Evolutionary conservation across 2,329 filamentous ascomycete genomes (phyloP).

Genomic region (Calycina marina): DNA sequence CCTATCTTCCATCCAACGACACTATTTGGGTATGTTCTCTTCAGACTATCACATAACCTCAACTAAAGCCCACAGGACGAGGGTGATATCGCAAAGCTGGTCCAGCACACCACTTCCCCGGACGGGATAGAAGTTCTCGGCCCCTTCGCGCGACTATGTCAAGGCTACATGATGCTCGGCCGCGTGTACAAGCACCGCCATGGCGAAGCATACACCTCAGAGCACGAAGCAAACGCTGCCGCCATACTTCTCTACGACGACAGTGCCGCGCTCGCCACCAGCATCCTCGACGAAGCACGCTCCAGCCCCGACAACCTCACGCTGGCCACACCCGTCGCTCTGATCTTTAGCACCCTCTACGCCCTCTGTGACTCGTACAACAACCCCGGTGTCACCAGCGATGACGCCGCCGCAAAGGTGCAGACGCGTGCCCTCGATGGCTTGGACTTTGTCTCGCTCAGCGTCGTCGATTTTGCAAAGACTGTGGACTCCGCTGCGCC

Average conservation of each 20-base stretch:
- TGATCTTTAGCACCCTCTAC: slow-evolving; percentile 19
- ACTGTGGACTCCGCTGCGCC: slow-evolving; percentile 14
- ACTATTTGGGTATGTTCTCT: slow-evolving; percentile 24
- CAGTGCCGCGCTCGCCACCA: slow-evolving; percentile 13
- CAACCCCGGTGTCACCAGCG: slow-evolving; percentile 15
- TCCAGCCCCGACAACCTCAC: slow-evolving; percentile 14
- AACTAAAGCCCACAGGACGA: slow-evolving; percentile 20
- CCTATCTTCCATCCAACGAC: slow-evolving; percentile 21
- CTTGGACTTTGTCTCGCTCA: slow-evolving; percentile 19
- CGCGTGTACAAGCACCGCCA: slow-evolving; percentile 23
- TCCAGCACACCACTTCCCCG: slow-evolving; percentile 18
- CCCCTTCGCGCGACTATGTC: slow-evolving; percentile 35
- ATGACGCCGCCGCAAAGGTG: slow-evolving; percentile 15
- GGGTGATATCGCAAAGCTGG: slow-evolving; percentile 22
- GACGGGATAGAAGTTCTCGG: slow-evolving; percentile 31
- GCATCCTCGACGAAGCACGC: slow-evolving; percentile 16
- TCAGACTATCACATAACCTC: not conserved
- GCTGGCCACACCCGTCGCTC: slow-evolving; percentile 15
- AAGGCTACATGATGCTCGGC: slow-evolving; percentile 24
- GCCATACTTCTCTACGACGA: slow-evolving; percentile 18
- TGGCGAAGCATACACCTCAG: slow-evolving; percentile 9
- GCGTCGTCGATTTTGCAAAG: slow-evolving; percentile 20
- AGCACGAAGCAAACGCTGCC: slow-evolving; percentile 11
- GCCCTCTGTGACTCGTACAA: slow-evolving; percentile 26
- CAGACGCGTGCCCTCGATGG: slow-evolving; percentile 23